Conservation (phyloP, 768 basidiomycete species). For the Tricholomella constricta region DNA sequence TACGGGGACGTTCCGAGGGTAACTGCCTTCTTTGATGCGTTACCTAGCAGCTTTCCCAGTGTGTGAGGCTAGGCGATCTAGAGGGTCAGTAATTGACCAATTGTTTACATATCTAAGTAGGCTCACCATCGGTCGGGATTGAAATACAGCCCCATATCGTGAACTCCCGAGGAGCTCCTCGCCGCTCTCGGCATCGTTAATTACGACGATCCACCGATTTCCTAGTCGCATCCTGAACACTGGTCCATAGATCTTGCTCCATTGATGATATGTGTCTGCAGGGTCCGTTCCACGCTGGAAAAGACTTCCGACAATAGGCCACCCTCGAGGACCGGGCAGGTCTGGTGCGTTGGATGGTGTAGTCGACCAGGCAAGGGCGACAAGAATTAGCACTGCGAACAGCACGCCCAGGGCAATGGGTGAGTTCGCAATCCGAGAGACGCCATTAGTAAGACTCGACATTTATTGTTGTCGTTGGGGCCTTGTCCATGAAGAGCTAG, state of each 20-base stretch:
- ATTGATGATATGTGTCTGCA: constrained; percentile 17
- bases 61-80: constrained; percentile 9
- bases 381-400: not conserved
- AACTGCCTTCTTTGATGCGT: constrained; percentile 12
- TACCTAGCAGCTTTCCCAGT: constrained; percentile 8
- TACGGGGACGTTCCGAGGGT: constrained; percentile 18
- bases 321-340: constrained; percentile 18
- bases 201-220: constrained; percentile 16
- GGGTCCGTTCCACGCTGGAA: constrained; percentile 17
- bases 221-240: constrained; percentile 19
- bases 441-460: too few species aligned
- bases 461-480: too few species aligned
- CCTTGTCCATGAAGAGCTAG: too few species aligned
- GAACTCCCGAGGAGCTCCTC: constrained; percentile 17
- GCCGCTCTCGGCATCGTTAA: constrained; percentile 14
- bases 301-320: constrained; percentile 19
- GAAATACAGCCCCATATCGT: constrained; percentile 15
- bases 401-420: too few species aligned
- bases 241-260: constrained; percentile 19
- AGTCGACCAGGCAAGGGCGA: constrained; percentile 9
- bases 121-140: constrained; percentile 17
- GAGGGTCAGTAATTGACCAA: not conserved
- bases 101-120: not conserved
- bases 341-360: constrained; percentile 8
- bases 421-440: too few species aligned